Evolutionary conservation across 2,329 filamentous ascomycete species (phyloP), one percentile per base, ranked within the genome.

Genomic region (Aspergillus sp.): DNA sequence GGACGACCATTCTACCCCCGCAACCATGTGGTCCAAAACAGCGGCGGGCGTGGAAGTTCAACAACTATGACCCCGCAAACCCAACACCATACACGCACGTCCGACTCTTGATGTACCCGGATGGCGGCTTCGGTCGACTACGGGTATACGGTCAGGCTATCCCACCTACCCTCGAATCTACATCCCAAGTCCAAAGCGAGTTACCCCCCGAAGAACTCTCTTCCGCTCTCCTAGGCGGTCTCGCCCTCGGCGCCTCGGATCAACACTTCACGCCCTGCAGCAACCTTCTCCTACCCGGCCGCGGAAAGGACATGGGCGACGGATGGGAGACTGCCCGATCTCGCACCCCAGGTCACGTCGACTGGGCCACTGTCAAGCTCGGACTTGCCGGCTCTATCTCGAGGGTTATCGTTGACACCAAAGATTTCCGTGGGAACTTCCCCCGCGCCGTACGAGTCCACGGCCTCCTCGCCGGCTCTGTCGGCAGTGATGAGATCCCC

Each of bases 401-500:
- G 15, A 73, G 68, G 60, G 66, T 78, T 2, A 70, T 78, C 9
- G 74, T 78, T 45, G 76, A 78, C 55, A 78, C 76, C 3, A 78
- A 78, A 61, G 76, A 78, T 54, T 78, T 78, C 63, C 67, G 75
- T n/a, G 76, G 76, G 1, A 78, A 78, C 57, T 78, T 77, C 60
- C 76, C 76, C 2, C 69, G 73, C 5, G 70, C 70, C 3, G 70
- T 78, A 35, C 68, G 71, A 15, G 75, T 78, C 11, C 73, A 77
- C 55, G 75, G 72, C 1, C 64, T 75, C 46, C 62, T 66, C 8
- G 59, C 57, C 11, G 56, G 58, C 3, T 58, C 62, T 3, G 59
- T 59, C 15, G 47, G 33, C n/a, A 58, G 44, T 1, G 64, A 62
- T 4, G 60, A 66, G 37, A 68, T 74, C 40, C 74, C 75, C 15